A percentile compares a stretch with the other conserved stretches of the same genome.
phyloP scores from a whole-genome alignment of 2,329 filamentous ascomycete genomes.

The Alternaria panax region DNA sequence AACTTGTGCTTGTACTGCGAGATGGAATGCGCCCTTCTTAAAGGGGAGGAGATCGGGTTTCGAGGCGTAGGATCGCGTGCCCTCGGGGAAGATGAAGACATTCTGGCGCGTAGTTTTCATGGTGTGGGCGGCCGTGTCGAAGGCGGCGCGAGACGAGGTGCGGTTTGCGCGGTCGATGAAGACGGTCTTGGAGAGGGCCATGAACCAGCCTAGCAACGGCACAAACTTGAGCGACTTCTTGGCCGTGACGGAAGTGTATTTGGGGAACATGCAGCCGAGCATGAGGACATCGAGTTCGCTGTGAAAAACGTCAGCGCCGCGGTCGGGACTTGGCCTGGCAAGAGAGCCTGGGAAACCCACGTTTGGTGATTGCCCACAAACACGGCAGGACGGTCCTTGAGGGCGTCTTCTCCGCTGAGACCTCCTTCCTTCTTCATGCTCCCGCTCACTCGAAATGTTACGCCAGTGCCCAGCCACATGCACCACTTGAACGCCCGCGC shows the following conservation, averaged over 20 bases:
- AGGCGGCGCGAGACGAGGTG: conserved; percentile 81
- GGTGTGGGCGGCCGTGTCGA: conserved; percentile 80
- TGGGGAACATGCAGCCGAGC: conserved; percentile 87
- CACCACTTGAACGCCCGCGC: conserved; percentile 80
- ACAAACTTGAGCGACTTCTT: conserved; percentile 82
- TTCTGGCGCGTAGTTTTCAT: conserved; percentile 73
- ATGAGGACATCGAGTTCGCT: conserved; percentile 90
- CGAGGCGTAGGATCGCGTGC: conserved; percentile 86
- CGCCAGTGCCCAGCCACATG: conserved; percentile 78
- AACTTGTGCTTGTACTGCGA: conserved; percentile 91
- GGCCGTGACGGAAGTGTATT: conserved; percentile 90
- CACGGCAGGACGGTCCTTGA: conserved; percentile 73
- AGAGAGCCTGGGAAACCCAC: conserved; percentile 36
- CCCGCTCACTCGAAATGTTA: conserved; percentile 73
- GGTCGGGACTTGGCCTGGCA: background rate
- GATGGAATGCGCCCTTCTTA: conserved; percentile 98
- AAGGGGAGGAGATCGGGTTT: conserved; percentile 88
- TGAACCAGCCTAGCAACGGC: conserved; percentile 95
- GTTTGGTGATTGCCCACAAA: conserved; percentile 96
- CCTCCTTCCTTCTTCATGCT: conserved; percentile 42
- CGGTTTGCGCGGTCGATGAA: conserved; percentile 94
- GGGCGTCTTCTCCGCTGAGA: conserved; percentile 43
- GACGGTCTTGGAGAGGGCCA: conserved; percentile 80
- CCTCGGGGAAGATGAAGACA: conserved; percentile 90
- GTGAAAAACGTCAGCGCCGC: conserved; percentile 21